A percentile compares a stretch with the other conserved stretches of the same genome.
These are phyloP conservation scores for Silybum marianum DNA, from an alignment of 129 eudicot species.

Conservation along the genomic window DNA sequence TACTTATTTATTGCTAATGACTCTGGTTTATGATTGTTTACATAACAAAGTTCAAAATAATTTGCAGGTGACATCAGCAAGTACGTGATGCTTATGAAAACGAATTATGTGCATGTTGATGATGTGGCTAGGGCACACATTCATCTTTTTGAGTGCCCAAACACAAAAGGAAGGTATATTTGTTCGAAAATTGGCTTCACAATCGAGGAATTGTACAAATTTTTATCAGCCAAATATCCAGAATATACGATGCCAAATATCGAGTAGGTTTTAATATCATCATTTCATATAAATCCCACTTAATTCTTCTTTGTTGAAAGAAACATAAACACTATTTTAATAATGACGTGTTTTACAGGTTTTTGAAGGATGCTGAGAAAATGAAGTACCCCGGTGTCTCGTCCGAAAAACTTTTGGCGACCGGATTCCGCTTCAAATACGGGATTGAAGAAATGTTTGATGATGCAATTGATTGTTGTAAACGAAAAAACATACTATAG, in stretches of 20 bases:
- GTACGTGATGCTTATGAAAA: background rate
- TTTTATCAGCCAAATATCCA: slow-evolving; percentile 46
- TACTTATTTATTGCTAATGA: background rate
- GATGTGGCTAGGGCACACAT: slow-evolving; percentile 63
- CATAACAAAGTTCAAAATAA: too few species aligned
- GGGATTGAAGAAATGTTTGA: too few species aligned
- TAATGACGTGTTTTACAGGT: too few species aligned
- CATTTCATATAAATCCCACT: background rate
- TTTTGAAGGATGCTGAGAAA: too few species aligned
- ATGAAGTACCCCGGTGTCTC: too few species aligned
- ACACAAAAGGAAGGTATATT: slow-evolving; percentile 62
- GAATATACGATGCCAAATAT: slow-evolving; percentile 39
- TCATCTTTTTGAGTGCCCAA: slow-evolving; percentile 46
- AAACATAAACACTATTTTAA: background rate
- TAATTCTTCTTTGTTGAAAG: background rate
- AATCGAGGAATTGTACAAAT: slow-evolving; percentile 30
- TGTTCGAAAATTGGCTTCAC: slow-evolving; percentile 46
- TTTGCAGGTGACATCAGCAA: slow-evolving; percentile 33
- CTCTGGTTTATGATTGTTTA: background rate
- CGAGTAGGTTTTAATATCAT: slow-evolving; percentile 39
- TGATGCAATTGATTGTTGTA: too few species aligned
- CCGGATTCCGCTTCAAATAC: too few species aligned
- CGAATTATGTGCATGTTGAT: slow-evolving; percentile 47
- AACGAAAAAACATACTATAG: background rate
- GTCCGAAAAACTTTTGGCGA: too few species aligned